phyloP scores from a whole-genome alignment of 768 basidiomycete species.

The Gyrodon lividus region DNA sequence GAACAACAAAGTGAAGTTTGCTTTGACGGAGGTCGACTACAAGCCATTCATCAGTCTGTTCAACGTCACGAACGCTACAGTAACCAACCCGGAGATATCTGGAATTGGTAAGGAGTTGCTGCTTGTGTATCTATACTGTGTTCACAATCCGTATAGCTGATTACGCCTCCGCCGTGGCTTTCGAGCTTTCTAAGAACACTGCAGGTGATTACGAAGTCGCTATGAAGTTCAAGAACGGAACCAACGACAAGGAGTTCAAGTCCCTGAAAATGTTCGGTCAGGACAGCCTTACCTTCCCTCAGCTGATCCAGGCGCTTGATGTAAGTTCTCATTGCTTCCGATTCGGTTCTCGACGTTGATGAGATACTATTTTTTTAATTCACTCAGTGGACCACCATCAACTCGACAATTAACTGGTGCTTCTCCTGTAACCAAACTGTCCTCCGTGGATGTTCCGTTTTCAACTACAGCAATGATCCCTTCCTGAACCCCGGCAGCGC shows the following conservation, averaged over 20 bases:
- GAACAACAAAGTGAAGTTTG: conserved; percentile 72
- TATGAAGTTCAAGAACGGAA: conserved; percentile 83
- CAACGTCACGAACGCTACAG: conserved; percentile 65
- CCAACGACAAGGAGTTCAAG: conserved; percentile 48
- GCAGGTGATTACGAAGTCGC: conserved; percentile 73
- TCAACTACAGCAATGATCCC: conserved; percentile 27
- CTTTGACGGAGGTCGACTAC: conserved; percentile 76
- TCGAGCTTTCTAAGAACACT: conserved; percentile 63
- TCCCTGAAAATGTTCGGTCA: conserved; percentile 67
- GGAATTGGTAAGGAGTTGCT: conserved; percentile 56
- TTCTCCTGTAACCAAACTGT: conserved; percentile 34
- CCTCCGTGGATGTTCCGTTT: conserved; percentile 31
- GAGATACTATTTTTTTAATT: background rate
- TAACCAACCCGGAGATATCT: conserved; percentile 56
- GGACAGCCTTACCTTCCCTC: conserved; percentile 20
- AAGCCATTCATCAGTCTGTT: conserved; percentile 89
- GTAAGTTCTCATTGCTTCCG: conserved; percentile 8
- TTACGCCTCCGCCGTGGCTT: conserved; percentile 67
- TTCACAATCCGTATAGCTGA: conserved; percentile 49
- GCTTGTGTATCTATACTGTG: background rate
- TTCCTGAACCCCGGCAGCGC: conserved; percentile 32
- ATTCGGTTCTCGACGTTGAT: background rate
- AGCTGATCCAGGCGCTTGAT: conserved; percentile 16
- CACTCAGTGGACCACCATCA: conserved; percentile 26
- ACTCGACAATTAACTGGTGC: conserved; percentile 34